phyloP scores from a whole-genome alignment of 2,329 filamentous ascomycete species.

The Cordyceps javanica region DNA sequence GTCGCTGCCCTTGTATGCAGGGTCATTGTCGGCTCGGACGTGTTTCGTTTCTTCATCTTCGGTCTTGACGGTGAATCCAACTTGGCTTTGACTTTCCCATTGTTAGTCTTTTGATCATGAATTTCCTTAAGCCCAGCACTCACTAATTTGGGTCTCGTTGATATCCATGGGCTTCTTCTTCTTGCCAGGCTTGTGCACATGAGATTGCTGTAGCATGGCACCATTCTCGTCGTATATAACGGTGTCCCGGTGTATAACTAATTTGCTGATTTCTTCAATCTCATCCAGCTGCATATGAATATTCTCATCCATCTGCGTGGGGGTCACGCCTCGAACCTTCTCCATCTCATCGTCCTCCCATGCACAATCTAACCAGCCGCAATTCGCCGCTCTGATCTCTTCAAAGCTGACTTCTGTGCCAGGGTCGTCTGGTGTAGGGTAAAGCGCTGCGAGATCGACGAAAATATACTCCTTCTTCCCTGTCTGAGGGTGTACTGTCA shows the following conservation, averaged over 20 bases:
- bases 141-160: slow-evolving; percentile 89
- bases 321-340: slow-evolving; percentile 27
- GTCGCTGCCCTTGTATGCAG: slow-evolving; percentile 92
- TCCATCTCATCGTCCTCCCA: slow-evolving; percentile 45
- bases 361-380: slow-evolving; percentile 59
- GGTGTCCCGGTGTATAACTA: slow-evolving; percentile 23
- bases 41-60: slow-evolving; percentile 73
- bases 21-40: slow-evolving; percentile 90
- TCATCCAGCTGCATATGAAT: slow-evolving; percentile 22
- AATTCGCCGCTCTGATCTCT: slow-evolving; percentile 73
- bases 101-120: slow-evolving; percentile 22
- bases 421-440: slow-evolving; percentile 67
- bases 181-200: slow-evolving; percentile 44
- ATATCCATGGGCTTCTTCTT: slow-evolving; percentile 79
- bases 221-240: slow-evolving; percentile 54
- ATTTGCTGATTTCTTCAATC: slow-evolving; percentile 26
- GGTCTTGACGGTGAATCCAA: slow-evolving; percentile 81
- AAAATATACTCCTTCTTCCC: slow-evolving; percentile 82
- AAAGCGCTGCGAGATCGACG: slow-evolving; percentile 79
- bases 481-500: slow-evolving; percentile 73
- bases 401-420: slow-evolving; percentile 83
- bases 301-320: too few relatives aligned
- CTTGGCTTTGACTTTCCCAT: slow-evolving; percentile 73
- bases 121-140: slow-evolving; percentile 27
- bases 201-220: slow-evolving; percentile 37